A percentile compares a stretch with the other conserved stretches of the same genome.
These are phyloP conservation scores for Acrocalymma vagum DNA, from an alignment of 2,329 filamentous ascomycete species.

Conservation along the genomic window DNA sequence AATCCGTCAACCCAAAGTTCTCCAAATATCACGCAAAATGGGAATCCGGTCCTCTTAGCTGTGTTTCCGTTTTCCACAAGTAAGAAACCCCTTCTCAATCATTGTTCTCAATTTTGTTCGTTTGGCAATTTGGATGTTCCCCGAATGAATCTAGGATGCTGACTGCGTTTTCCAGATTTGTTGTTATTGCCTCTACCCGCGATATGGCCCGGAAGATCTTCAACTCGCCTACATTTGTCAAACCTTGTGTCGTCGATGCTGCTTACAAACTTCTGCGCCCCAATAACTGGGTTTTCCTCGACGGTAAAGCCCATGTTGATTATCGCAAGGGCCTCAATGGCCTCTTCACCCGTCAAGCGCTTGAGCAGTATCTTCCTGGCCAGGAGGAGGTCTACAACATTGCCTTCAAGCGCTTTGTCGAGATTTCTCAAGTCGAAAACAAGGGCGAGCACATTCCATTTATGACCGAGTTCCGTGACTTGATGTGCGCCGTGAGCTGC, in stretches of 20 bases:
- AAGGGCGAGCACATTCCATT: conserved; percentile 80
- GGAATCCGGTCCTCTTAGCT: conserved; percentile 89
- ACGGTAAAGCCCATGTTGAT: conserved; percentile 93
- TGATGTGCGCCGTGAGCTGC: conserved; percentile 94
- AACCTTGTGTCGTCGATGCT: conserved; percentile 94
- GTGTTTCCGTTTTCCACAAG: conserved; percentile 99
- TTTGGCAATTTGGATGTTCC: too few relatives aligned
- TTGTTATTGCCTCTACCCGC: conserved; percentile 93
- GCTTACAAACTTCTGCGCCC: conserved; percentile 92
- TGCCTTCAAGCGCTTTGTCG: conserved; percentile 83
- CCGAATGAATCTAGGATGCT: conserved; percentile 23
- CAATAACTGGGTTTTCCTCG: conserved; percentile 96
- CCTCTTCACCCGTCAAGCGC: conserved; percentile 89
- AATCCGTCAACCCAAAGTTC: conserved; percentile 92
- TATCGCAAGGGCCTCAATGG: conserved; percentile 97
- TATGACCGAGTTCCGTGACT: conserved; percentile 91
- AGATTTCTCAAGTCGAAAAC: conserved; percentile 73
- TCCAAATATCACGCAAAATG: conserved; percentile 92
- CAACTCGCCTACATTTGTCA: conserved; percentile 90
- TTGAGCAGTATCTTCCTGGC: conserved; percentile 87
- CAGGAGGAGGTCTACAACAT: conserved; percentile 91
- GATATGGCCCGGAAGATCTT: conserved; percentile 97
- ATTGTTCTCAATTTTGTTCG: too few relatives aligned
- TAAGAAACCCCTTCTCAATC: conserved; percentile 58
- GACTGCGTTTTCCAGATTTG: conserved; percentile 70